Percentiles rank a stretch among this genome's conserved stretches.
phyloP scores from a whole-genome alignment of 2,329 filamentous ascomycete genomes.

The Calonectria henricotiae region DNA sequence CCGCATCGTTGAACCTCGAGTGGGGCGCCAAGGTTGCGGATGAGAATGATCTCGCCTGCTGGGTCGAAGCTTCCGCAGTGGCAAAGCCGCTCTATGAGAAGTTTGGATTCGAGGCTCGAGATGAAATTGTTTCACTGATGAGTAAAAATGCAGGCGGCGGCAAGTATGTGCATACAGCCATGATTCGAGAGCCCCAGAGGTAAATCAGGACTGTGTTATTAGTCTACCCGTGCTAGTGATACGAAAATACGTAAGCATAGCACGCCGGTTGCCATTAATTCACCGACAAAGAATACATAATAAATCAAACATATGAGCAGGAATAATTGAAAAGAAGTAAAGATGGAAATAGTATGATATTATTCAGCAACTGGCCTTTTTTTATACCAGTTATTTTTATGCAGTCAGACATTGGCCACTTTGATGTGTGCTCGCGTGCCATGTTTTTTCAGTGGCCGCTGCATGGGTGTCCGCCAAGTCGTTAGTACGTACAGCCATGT shows the following conservation, averaged over 20 bases:
- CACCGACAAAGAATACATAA: too few species aligned
- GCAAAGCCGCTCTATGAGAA: constrained; percentile 22
- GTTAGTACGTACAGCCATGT: neutral
- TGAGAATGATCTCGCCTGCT: constrained; percentile 5
- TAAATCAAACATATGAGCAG: too few species aligned
- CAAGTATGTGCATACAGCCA: constrained; percentile 13
- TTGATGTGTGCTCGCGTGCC: too few species aligned
- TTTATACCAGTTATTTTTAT: too few species aligned
- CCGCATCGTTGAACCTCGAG: constrained; percentile 21
- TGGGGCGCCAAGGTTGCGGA: constrained; percentile 23
- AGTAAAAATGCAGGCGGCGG: constrained; percentile 1
- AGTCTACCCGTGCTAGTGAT: neutral
- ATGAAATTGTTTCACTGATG: constrained; percentile 12
- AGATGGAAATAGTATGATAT: too few species aligned
- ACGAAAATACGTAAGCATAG: too few species aligned
- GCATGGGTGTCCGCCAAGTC: neutral
- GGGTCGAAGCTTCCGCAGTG: constrained; percentile 8
- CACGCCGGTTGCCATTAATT: too few species aligned
- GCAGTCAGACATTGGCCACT: too few species aligned
- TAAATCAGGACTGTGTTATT: neutral
- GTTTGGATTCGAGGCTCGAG: constrained; percentile 8
- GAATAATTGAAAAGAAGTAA: too few species aligned
- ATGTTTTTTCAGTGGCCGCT: neutral
- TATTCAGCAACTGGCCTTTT: too few species aligned
- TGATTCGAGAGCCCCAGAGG: constrained; percentile 13